Evolutionary conservation across 768 basidiomycete species (phyloP).

Genomic region (Suillus sp.): DNA sequence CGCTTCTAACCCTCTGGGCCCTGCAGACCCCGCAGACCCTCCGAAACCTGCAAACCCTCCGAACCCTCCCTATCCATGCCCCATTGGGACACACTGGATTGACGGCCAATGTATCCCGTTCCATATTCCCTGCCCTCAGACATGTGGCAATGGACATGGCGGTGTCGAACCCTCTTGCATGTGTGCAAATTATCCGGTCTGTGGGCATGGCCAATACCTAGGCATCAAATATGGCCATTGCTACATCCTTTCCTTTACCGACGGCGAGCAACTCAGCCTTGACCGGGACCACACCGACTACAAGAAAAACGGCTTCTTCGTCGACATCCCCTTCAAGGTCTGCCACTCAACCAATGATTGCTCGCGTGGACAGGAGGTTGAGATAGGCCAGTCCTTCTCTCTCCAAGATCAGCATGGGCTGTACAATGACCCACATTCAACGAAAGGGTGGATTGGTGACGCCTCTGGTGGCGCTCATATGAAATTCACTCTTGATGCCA

Average conservation of each 20-base stretch:
- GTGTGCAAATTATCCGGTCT: neutral
- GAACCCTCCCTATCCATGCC: too few species aligned
- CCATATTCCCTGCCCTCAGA: neutral
- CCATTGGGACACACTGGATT: neutral
- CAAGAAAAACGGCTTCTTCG: neutral
- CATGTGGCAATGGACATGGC: neutral
- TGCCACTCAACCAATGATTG: neutral
- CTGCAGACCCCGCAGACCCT: too few species aligned
- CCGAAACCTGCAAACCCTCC: too few species aligned
- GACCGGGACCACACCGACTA: neutral
- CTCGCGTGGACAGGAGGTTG: neutral
- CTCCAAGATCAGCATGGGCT: neutral
- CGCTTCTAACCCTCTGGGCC: neutral
- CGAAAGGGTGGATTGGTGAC: neutral
- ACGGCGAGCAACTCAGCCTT: neutral
- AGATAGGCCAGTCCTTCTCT: neutral
- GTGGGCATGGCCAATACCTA: neutral
- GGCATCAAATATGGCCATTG: conserved; percentile 1
- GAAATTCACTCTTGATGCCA: neutral
- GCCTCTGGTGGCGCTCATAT: neutral
- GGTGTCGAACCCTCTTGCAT: neutral
- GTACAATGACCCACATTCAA: neutral
- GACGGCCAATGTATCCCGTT: neutral
- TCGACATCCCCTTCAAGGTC: neutral
- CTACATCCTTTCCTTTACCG: neutral